Base-by-base conservation (phyloP, 257 asterid species). In the Linaria vulgaris region DNA sequence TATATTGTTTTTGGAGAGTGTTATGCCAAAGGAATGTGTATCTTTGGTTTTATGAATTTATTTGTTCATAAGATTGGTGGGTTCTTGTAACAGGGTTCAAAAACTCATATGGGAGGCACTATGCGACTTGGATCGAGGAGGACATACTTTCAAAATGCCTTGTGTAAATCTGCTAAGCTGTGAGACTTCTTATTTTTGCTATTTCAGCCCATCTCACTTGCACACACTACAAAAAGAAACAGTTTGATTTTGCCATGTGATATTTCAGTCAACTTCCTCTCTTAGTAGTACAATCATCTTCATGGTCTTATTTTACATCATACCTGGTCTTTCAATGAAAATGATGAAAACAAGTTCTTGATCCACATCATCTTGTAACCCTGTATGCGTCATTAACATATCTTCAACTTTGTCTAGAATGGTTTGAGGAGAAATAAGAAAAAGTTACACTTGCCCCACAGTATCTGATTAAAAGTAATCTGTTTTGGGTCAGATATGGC, bases 41-140 rank as follows among this genome's bases (percentile, higher is more conserved):
- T 37, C 47, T 46, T 22, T 11, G 12, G 22, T 59, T n/a, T 45
- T 34, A 62, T 16, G 12, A 44, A 50, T 51, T 19, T 37, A 46
- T 46, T 50, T 50, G 5, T 41, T 69, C 63, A 66, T 60, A 46
- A 34, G 10, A 34, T 34, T 61, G n/a, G 63, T 66, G 57, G 50
- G 53, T 54, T 64, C 13, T 23, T 65, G 59, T 67, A 63, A 54
- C 80, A 84, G 91, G 91, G 91, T 44, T 87, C 95, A 54, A 84
- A 76, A 76, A 82, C 91, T 46, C 95, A 87, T 71, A 82, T 84
- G 95, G 91, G 95, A 76, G 95, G 89, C 62, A 87, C 95, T 19
- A 87, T 87, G 95, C 89, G 91, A 64, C 91, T 87, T 6, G 95
- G 95, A 74, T 87, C 88, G 20, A 82, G 91, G 84, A 87, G 86